Evolutionary conservation across 495 filamentous ascomycete genomes (phyloP).

Genomic region (Neurospora sp.): DNA sequence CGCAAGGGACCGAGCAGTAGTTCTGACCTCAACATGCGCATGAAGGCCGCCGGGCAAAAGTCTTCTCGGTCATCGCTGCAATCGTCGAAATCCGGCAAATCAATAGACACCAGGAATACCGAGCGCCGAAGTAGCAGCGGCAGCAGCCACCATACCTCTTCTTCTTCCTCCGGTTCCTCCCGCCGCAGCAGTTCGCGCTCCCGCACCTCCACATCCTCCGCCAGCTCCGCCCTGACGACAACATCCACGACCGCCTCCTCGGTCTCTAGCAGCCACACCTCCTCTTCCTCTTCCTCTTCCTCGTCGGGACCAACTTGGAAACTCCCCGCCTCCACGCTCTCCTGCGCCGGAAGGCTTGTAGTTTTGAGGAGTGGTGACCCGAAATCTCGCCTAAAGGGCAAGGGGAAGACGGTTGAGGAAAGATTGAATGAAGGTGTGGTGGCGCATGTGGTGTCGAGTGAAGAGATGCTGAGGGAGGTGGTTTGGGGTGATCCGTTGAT

Average conservation of each 20-base stretch:
- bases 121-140: constrained; percentile 8
- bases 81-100: constrained; percentile 21
- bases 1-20: constrained; percentile 3
- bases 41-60: constrained; percentile 13
- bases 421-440: constrained; percentile 41
- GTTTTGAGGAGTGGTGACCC: constrained; percentile 43
- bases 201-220: neutral
- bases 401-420: constrained; percentile 31
- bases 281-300: neutral
- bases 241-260: neutral
- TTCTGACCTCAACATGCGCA: neutral
- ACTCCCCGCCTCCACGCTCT: constrained; percentile 51
- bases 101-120: constrained; percentile 1
- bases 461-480: constrained; percentile 52
- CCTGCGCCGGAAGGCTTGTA: constrained; percentile 58
- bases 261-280: neutral
- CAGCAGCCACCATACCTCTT: neutral
- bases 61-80: constrained; percentile 18
- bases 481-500: constrained; percentile 73
- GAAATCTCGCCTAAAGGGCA: constrained; percentile 19
- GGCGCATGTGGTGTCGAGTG: constrained; percentile 48
- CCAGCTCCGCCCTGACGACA: neutral
- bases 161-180: neutral
- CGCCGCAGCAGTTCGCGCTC: neutral
- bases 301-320: constrained; percentile 40